These are phyloP conservation scores for Camelina laxa DNA, from an alignment of 345 rosid genomes.

Conservation along the genomic window DNA sequence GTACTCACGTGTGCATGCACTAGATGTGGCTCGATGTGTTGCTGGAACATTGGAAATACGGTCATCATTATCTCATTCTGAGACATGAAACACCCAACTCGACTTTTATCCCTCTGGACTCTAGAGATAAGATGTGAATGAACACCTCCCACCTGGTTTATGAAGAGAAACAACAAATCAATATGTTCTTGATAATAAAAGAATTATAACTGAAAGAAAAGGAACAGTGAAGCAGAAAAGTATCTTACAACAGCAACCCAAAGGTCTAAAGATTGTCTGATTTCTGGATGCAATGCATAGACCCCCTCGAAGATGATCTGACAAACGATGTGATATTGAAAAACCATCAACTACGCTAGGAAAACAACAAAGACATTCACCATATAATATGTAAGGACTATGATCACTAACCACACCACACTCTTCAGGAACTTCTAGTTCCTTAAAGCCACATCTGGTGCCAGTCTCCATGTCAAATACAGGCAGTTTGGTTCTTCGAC, in stretches of 20 bases:
- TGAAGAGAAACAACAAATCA: conserved; percentile 33
- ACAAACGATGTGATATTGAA: conserved; percentile 38
- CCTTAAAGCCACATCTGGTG: conserved; percentile 86
- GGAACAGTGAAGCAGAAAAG: conserved; percentile 37
- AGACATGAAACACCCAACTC: conserved; percentile 85
- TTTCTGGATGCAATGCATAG: conserved; percentile 95
- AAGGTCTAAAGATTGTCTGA: conserved; percentile 83
- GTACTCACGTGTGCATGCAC: conserved; percentile 98
- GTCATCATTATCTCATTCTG: conserved; percentile 99
- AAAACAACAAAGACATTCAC: conserved; percentile 13
- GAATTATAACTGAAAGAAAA: conserved; percentile 14
- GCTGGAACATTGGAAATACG: conserved; percentile 99
- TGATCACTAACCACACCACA: conserved; percentile 84
- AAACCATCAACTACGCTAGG: background rate
- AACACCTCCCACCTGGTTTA: conserved; percentile 95
- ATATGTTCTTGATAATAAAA: conserved; percentile 28
- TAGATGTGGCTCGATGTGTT: conserved; percentile 96
- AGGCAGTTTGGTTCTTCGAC: conserved; percentile 80
- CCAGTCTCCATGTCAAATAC: conserved; percentile 89
- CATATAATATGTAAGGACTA: conserved; percentile 22
- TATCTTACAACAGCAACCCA: conserved; percentile 98
- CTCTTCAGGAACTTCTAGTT: conserved; percentile 92
- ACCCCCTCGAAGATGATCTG: conserved; percentile 98
- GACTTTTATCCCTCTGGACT: conserved; percentile 98
- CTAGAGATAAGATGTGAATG: conserved; percentile 98